These are phyloP conservation scores for Eimeria necatrix DNA, from an alignment of 169 alveolate species.

Conservation along the genomic window DNA sequence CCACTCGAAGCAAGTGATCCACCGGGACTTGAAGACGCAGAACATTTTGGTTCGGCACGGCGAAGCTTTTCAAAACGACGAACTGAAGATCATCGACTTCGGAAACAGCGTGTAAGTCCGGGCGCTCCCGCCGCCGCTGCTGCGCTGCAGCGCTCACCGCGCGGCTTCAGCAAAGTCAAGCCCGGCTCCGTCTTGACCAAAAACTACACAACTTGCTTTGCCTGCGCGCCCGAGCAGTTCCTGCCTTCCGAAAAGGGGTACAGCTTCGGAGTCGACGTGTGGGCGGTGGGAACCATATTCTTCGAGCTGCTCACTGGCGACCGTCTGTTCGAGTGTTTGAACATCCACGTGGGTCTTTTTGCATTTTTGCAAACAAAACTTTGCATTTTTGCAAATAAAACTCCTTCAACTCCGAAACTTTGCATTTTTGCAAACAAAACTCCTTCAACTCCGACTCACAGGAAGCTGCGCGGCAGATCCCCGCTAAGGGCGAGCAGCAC, in stretches of 20 bases:
- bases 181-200: slow-evolving; percentile 25
- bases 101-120: slow-evolving; percentile 69
- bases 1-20: slow-evolving; percentile 93
- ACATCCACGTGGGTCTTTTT: background rate
- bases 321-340: slow-evolving; percentile 61
- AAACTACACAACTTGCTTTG: slow-evolving; percentile 59
- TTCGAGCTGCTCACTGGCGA: slow-evolving; percentile 68
- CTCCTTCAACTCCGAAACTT: no score
- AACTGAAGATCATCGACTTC: slow-evolving; percentile 52
- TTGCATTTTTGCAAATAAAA: no score
- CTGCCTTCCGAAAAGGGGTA: slow-evolving; percentile 21
- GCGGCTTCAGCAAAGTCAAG: slow-evolving; percentile 22
- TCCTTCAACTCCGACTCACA: background rate
- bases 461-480: slow-evolving; percentile 71
- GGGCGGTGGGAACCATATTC: slow-evolving; percentile 56
- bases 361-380: background rate
- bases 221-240: slow-evolving; percentile 71
- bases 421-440: no score
- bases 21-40: slow-evolving; percentile 94
- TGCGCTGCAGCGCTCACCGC: background rate
- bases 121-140: background rate
- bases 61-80: slow-evolving; percentile 42
- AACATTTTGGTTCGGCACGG: slow-evolving; percentile 60
- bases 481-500: background rate
- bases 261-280: slow-evolving; percentile 39